Percentiles rank a stretch among this genome's conserved stretches.
Evolutionary conservation across 148 eudicot species (phyloP).

Genomic region (Talinum fruticosum): DNA sequence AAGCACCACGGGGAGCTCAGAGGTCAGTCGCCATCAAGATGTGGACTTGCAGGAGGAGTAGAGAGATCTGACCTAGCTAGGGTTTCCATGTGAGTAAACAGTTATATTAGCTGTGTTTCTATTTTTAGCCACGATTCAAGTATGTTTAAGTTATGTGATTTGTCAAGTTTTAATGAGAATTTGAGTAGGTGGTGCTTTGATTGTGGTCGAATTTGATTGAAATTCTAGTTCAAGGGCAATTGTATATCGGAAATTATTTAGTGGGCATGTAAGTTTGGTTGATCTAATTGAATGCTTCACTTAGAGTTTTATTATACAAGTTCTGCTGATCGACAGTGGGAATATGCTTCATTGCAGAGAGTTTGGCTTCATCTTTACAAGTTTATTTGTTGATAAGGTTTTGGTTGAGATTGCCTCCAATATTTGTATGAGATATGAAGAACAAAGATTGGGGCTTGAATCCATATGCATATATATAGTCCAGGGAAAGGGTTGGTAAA

Average conservation of each 20-base stretch:
- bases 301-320: neutral
- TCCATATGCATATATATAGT: too few species aligned
- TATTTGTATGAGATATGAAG: neutral
- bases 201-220: neutral
- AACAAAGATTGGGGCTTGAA: neutral
- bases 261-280: neutral
- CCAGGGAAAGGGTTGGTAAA: too few species aligned
- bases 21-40: neutral
- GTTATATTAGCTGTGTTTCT: neutral
- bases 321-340: neutral
- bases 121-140: neutral
- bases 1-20: neutral
- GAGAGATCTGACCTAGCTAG: slow-evolving; percentile 4
- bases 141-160: neutral
- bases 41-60: neutral
- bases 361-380: neutral
- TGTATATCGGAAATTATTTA: neutral
- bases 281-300: neutral
- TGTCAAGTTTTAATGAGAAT: neutral
- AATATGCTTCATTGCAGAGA: neutral
- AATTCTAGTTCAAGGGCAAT: neutral
- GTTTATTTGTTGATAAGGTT: neutral
- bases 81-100: neutral
- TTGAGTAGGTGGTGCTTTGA: neutral
- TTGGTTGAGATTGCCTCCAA: neutral